Percentiles rank a stretch among this genome's conserved stretches.
Evolutionary conservation across 352 stramenopile genomes (phyloP).

Genomic region (Phytophthora capsici): DNA sequence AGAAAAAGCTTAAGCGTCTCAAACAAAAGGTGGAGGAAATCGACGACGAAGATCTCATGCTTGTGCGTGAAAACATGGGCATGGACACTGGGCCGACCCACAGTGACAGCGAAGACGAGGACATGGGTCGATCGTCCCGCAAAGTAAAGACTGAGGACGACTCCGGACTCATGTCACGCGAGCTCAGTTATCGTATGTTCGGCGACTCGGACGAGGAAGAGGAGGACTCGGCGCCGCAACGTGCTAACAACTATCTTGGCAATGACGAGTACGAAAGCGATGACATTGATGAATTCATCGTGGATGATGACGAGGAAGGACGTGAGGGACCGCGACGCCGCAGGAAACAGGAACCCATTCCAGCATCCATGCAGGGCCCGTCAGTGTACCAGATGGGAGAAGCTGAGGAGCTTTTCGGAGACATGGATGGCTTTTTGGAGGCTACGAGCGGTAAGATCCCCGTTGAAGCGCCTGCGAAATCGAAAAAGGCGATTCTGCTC

Average conservation of each 20-base stretch:
- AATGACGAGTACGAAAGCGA: slow-evolving; percentile 91
- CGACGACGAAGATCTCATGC: slow-evolving; percentile 88
- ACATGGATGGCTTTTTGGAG: slow-evolving; percentile 90
- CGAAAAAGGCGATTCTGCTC: slow-evolving; percentile 84
- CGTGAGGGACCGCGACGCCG: slow-evolving; percentile 75
- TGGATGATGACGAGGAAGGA: slow-evolving; percentile 90
- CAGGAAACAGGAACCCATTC: slow-evolving; percentile 76
- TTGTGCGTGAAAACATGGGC: slow-evolving; percentile 90
- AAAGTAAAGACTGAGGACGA: slow-evolving; percentile 79
- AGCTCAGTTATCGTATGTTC: slow-evolving; percentile 90
- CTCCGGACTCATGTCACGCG: slow-evolving; percentile 85
- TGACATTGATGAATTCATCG: slow-evolving; percentile 91
- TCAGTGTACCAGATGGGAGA: slow-evolving; percentile 92
- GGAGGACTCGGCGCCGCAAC: slow-evolving; percentile 70
- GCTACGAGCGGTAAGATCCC: slow-evolving; percentile 61
- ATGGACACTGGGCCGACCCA: slow-evolving; percentile 80
- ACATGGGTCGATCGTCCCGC: slow-evolving; percentile 68
- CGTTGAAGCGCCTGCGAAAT: slow-evolving; percentile 51
- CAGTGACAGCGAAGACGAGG: slow-evolving; percentile 83
- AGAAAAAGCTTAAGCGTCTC: slow-evolving; percentile 87
- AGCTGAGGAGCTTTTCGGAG: slow-evolving; percentile 89
- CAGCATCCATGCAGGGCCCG: slow-evolving; percentile 81
- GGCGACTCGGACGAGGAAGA: slow-evolving; percentile 90
- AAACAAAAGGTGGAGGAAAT: slow-evolving; percentile 91
- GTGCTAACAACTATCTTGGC: slow-evolving; percentile 82